Evolutionary conservation across 257 asterid genomes (phyloP), one percentile per base, ranked within the genome.

Genomic region (Coffea canephora): DNA sequence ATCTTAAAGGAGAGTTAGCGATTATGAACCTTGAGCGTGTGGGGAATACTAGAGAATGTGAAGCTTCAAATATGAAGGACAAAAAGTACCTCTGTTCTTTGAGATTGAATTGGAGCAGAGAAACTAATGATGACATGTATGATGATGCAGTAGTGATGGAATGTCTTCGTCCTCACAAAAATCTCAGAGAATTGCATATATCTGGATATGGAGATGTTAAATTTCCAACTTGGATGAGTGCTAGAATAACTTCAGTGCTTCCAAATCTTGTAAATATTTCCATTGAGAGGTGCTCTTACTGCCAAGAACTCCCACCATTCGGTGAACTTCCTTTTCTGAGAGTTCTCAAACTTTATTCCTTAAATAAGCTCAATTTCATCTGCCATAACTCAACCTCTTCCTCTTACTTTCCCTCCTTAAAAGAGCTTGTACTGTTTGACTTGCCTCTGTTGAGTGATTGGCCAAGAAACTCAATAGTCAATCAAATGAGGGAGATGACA

Each of bases 61-160:
- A 68, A 57, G 77, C 21, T 54, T 68, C 45, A 46, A 65, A 68
- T 48, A 55, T 75, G 46, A 81, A 55, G 67, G 75, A 45, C 80
- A 81, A 81, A 72, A 77, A 81, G 49, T 5, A 61, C 84, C 79
- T 81, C 39, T n/a, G n/a, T 46, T 81, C 84, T 11, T 54, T 81
- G 66, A 59, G 81, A 70, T 76, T 81, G 65, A 65, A 57, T 69
- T 75, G 80, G 84, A 55, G 55, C 49, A 34, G 75, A 34, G 80
- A 81, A 66, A 41, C 19, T 3, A 57, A 43, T 13, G 67, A 21
- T 2, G 34, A 41, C 48, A 41, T 31, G 23, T 50, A 34, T 34
- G 25, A 73, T 75, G 77, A 75, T 69, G 71, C 46, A 50, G 46
- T 46, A 27, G 14, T 69, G 12, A 15, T 57, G 48, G 73, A 81